Conservation (phyloP, 2,329 filamentous ascomycete genomes). For the Ophioceras dolichostomum region DNA sequence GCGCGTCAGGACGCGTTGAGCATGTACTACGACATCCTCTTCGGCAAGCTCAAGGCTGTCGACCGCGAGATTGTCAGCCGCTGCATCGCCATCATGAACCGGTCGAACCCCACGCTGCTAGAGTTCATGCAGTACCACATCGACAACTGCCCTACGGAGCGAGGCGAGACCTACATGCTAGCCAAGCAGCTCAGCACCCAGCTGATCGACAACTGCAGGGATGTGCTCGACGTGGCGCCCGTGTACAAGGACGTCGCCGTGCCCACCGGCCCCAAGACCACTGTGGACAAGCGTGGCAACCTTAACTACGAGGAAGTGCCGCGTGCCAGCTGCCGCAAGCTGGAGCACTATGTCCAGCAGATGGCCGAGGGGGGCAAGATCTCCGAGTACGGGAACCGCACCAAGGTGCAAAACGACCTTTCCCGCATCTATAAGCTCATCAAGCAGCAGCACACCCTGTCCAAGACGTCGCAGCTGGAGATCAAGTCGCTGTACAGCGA, state of each 20-base stretch:
- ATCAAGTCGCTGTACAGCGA: constrained; percentile 94
- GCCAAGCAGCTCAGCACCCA: constrained; percentile 88
- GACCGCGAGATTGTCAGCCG: constrained; percentile 97
- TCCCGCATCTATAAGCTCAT: constrained; percentile 96
- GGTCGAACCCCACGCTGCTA: constrained; percentile 86
- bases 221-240: constrained; percentile 71
- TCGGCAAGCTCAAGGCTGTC: constrained; percentile 81
- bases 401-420: constrained; percentile 94
- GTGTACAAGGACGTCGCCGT: constrained; percentile 94
- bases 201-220: constrained; percentile 95
- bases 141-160: constrained; percentile 92
- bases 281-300: constrained; percentile 84
- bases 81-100: constrained; percentile 99
- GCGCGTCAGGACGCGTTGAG: constrained; percentile 90
- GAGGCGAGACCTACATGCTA: constrained; percentile 95
- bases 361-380: constrained; percentile 99
- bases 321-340: constrained; percentile 80
- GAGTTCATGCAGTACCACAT: constrained; percentile 99
- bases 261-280: constrained; percentile 84
- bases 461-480: constrained; percentile 89
- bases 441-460: constrained; percentile 94
- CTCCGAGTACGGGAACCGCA: constrained; percentile 94
- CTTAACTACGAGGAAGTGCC: constrained; percentile 84
- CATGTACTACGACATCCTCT: constrained; percentile 99
- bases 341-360: constrained; percentile 96